Evolutionary conservation across 306 rosid species (phyloP), one percentile per base, ranked within the genome.

Genomic region (Ochetophila trinervis): DNA sequence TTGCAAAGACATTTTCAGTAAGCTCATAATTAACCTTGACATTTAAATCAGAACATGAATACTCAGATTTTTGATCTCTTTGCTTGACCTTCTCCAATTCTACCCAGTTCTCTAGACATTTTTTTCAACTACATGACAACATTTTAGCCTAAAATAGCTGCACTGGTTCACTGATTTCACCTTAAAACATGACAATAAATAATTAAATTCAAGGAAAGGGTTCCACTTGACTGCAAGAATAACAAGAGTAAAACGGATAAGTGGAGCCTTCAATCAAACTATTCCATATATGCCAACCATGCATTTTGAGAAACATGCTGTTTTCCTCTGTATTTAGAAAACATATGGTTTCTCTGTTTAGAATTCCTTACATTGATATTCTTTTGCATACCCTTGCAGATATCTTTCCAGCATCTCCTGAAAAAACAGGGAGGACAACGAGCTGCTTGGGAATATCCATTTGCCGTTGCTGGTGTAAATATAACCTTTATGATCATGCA

Each of bases 401-500:
- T 72, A 47, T 85, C 95, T 52, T 89, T 88, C 68, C 92, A 88
- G 74, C 58, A 63, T 40, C 84, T 89, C 45, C 64, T 89, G 77
- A 82, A 74, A 64, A 87, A 80, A 77, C 92, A 91, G 72, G 95
- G 91, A 71, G 86, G 91, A 75, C 80, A 84, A 44, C 76, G 74
- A 82, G 90, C 88, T 44, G 82, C 78, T 53, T 91, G 88, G 85
- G 90, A 83, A 76, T 91, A 89, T 82, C 96, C 95, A 14, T 91
- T 91, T 73, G 95, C 90, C 24, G 92, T 85, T 57, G 96, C 96
- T 67, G 95, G 96, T 60, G 87, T 91, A 63, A 91, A 89, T 76
- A 83, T 88, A 78, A 85, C 95, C 6, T 91, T 91, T 74, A 91
- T 88, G 98, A 80, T 87, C 52, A 82, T 88, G 91, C 87, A 91